phyloP scores from a whole-genome alignment of 2,329 filamentous ascomycete genomes.

The Nigrospora osmanthi region DNA sequence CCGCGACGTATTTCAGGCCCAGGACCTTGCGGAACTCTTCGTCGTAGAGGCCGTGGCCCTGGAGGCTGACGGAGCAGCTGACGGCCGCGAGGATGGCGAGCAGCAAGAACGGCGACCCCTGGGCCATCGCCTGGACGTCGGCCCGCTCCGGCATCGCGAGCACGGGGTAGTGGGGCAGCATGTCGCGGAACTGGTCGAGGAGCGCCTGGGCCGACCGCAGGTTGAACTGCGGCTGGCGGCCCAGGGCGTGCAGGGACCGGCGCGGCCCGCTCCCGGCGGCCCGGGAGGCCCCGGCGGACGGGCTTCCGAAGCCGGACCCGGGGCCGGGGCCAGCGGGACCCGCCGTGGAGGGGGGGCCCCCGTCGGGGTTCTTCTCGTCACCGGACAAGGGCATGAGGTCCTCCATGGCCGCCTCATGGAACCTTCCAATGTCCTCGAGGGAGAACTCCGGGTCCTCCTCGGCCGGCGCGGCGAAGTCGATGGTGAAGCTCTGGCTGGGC shows the following conservation, averaged over 20 bases:
- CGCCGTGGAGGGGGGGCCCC: slow-evolving; percentile 5
- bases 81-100: slow-evolving; percentile 45
- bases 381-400: slow-evolving; percentile 23
- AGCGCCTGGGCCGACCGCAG: slow-evolving; percentile 42
- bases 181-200: slow-evolving; percentile 33
- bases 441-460: slow-evolving; percentile 27
- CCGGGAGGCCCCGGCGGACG: slow-evolving; percentile 14
- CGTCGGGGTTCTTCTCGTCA: slow-evolving; percentile 14
- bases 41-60: slow-evolving; percentile 46
- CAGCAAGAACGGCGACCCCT: slow-evolving; percentile 42
- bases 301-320: slow-evolving; percentile 14
- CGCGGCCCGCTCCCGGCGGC: slow-evolving; percentile 17
- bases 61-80: slow-evolving; percentile 37
- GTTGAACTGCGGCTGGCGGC: slow-evolving; percentile 45
- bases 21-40: slow-evolving; percentile 49
- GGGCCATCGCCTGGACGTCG: slow-evolving; percentile 34
- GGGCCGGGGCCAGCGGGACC: slow-evolving; percentile 1
- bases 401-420: slow-evolving; percentile 35
- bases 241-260: slow-evolving; percentile 28
- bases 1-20: slow-evolving; percentile 47
- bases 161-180: slow-evolving; percentile 35
- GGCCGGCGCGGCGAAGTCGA: slow-evolving; percentile 40
- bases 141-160: slow-evolving; percentile 29
- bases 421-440: slow-evolving; percentile 33
- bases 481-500: slow-evolving; percentile 42